A percentile compares a stretch with the other conserved stretches of the same genome.
Conservation (phyloP, 768 basidiomycete species). For the Sarcodon sp. region DNA sequence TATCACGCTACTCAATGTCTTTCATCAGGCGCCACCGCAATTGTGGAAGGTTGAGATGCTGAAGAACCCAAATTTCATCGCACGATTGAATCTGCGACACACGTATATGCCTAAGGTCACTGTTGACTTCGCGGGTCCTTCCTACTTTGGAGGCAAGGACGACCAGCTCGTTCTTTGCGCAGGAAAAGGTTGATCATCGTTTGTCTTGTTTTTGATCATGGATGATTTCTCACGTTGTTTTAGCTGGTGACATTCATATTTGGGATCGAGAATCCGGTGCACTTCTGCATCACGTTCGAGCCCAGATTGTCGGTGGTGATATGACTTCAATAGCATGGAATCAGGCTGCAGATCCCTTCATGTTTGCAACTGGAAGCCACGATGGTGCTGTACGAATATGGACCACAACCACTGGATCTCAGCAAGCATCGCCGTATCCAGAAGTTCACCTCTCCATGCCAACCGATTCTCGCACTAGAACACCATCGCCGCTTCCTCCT, state of each 20-base stretch:
- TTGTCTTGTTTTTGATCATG: not conserved
- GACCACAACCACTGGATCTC: constrained; percentile 25
- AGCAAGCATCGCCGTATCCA: not conserved
- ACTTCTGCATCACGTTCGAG: constrained; percentile 56
- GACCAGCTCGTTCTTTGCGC: constrained; percentile 72
- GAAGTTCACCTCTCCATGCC: not conserved
- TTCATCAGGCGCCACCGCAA: constrained; percentile 54
- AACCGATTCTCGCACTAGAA: no score
- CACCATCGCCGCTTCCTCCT: no score
- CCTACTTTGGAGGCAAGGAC: constrained; percentile 72
- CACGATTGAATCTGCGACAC: constrained; percentile 34
- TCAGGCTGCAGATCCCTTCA: constrained; percentile 49
- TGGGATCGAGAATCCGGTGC: constrained; percentile 73
- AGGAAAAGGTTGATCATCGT: constrained; percentile 41
- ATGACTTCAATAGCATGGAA: constrained; percentile 79
- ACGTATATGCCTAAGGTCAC: constrained; percentile 59
- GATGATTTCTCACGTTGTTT: not conserved
- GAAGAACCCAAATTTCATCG: constrained; percentile 26
- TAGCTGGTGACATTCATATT: constrained; percentile 74
- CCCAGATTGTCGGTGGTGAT: constrained; percentile 42
- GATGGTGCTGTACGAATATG: constrained; percentile 69
- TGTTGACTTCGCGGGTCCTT: constrained; percentile 69
- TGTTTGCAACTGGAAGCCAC: constrained; percentile 64
- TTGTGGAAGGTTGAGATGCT: constrained; percentile 61
- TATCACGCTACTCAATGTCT: not conserved